A percentile compares a stretch with the other conserved stretches of the same genome.
Evolutionary conservation across 2,329 filamentous ascomycete species (phyloP).

Genomic region (Aspergillus versicolor): DNA sequence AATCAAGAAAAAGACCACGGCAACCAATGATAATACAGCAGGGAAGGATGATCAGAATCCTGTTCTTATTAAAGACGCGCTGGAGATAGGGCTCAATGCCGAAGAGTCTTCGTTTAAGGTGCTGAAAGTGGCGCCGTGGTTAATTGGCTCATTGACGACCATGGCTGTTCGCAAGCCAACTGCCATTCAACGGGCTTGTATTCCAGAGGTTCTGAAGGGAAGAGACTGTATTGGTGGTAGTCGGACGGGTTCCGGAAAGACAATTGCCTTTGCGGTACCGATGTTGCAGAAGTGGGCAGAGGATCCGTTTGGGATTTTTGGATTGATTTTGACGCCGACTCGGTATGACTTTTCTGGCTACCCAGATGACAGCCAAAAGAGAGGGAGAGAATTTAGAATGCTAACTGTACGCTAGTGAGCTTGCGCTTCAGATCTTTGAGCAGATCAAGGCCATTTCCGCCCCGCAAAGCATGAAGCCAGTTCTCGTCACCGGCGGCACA

Average conservation of each 20-base stretch:
- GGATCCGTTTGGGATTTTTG: constrained; percentile 90
- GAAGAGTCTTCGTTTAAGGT: constrained; percentile 63
- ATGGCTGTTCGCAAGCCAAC: constrained; percentile 88
- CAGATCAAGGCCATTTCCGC: constrained; percentile 92
- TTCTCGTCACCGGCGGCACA: constrained; percentile 86
- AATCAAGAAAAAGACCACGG: constrained; percentile 40
- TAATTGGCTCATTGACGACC: constrained; percentile 72
- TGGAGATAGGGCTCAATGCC: constrained; percentile 46
- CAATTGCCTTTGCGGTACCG: constrained; percentile 89
- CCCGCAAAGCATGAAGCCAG: constrained; percentile 79
- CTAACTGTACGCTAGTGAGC: constrained; percentile 59
- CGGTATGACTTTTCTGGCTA: constrained; percentile 47
- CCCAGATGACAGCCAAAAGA: background rate
- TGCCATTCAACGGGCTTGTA: constrained; percentile 87
- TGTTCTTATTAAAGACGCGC: constrained; percentile 40
- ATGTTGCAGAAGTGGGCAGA: constrained; percentile 92
- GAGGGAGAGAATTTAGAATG: background rate
- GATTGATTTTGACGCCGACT: constrained; percentile 83
- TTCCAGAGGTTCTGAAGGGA: constrained; percentile 87
- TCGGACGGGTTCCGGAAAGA: constrained; percentile 95
- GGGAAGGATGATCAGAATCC: constrained; percentile 31
- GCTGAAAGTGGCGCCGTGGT: constrained; percentile 78
- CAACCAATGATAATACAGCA: constrained; percentile 18
- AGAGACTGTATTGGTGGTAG: constrained; percentile 94
- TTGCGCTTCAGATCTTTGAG: constrained; percentile 94